Conservation (phyloP, 1,139 yeast species). For the Pichia sp. region DNA sequence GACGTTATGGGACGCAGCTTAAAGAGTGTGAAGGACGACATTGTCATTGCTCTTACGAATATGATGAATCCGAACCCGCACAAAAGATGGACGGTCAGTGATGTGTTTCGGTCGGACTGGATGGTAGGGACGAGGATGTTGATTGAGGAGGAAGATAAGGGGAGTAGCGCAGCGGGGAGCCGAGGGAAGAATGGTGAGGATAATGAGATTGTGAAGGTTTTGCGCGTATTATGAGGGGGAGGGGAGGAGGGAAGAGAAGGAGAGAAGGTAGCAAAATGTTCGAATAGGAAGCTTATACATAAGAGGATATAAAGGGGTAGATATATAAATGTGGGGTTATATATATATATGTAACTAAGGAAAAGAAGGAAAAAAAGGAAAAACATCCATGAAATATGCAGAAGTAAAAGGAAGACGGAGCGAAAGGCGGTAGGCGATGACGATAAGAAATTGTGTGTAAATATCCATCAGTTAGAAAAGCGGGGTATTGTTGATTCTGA, state of each 20-base stretch:
- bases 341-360: neutral
- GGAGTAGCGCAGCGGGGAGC: neutral
- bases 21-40: slow-evolving; percentile 16
- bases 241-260: neutral
- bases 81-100: slow-evolving; percentile 21
- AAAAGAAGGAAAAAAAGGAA: neutral
- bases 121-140: slow-evolving; percentile 25
- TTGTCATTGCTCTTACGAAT: slow-evolving; percentile 18
- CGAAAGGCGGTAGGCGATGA: neutral
- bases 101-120: slow-evolving; percentile 29
- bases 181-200: slow-evolving; percentile 15
- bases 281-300: neutral
- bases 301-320: neutral
- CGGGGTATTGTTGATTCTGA: neutral
- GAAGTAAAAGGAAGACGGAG: neutral
- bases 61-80: slow-evolving; percentile 30
- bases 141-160: slow-evolving; percentile 21
- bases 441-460: too few relatives aligned
- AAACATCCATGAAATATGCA: neutral
- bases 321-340: neutral
- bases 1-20: slow-evolving; percentile 1
- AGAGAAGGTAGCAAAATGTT: neutral
- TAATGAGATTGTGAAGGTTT: slow-evolving; percentile 23
- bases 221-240: slow-evolving; percentile 4
- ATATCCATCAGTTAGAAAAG: neutral